Percentiles rank a stretch among this genome's conserved stretches.
These are phyloP conservation scores for Volvox reticuliferus DNA, from an alignment of 139 green algal genomes.

Conservation along the genomic window DNA sequence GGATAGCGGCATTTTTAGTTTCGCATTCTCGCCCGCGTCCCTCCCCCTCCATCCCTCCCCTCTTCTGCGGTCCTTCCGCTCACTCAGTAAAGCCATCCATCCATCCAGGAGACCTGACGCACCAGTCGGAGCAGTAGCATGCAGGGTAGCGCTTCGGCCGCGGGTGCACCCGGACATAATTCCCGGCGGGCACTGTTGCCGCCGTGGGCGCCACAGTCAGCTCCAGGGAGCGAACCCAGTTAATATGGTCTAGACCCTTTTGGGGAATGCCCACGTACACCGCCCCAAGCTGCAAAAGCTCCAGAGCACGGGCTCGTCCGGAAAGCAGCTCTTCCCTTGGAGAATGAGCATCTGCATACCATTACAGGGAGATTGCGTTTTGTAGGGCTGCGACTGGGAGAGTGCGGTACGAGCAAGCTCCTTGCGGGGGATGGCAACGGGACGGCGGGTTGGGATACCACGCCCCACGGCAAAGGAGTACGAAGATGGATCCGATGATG, in stretches of 20 bases:
- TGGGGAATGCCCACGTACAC: constrained; percentile 15
- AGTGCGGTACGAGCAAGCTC: not conserved
- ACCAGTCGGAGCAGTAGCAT: constrained; percentile 47
- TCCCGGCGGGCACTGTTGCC: not conserved
- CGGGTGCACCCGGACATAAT: constrained; percentile 43
- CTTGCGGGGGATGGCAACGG: not conserved
- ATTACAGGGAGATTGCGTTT: not conserved
- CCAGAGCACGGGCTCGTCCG: constrained; percentile 14
- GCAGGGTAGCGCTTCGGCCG: constrained; percentile 49
- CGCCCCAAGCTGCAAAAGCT: constrained; percentile 29
- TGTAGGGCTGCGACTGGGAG: not conserved
- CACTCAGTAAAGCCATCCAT: not conserved
- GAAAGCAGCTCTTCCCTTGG: not conserved
- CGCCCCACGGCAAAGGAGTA: not conserved
- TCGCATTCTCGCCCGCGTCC: too few species aligned
- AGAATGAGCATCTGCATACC: not conserved
- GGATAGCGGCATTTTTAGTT: too few species aligned
- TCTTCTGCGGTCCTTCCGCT: not conserved
- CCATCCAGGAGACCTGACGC: not conserved
- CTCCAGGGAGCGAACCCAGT: constrained; percentile 24
- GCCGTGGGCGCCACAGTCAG: not conserved
- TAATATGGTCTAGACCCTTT: constrained; percentile 26
- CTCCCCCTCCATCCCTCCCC: not conserved
- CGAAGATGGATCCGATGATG: not conserved
- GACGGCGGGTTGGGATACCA: not conserved